Evolutionary conservation across 2,329 filamentous ascomycete genomes (phyloP).

Genomic region (Monosporascus ibericus): DNA sequence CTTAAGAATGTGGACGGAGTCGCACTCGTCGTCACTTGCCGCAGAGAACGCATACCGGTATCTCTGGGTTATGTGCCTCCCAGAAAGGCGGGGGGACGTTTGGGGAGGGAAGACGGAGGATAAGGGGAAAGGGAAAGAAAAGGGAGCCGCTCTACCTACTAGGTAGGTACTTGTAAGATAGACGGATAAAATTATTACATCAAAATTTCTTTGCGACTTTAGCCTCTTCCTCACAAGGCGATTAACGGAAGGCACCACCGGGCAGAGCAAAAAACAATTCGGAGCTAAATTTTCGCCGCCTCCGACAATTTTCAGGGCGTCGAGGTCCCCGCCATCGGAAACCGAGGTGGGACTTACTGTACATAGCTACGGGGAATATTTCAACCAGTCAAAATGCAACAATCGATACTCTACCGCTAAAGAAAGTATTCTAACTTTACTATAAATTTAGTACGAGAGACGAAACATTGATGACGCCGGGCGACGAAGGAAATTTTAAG

Average conservation of each 20-base stretch:
- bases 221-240: background rate
- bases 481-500: too few species aligned
- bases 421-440: too few species aligned
- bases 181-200: too few species aligned
- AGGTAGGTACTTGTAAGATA: too few species aligned
- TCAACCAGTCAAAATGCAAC: too few species aligned
- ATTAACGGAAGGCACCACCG: background rate
- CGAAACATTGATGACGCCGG: too few species aligned
- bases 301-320: slow-evolving; percentile 2
- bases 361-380: too few species aligned
- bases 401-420: too few species aligned
- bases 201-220: background rate
- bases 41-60: slow-evolving; percentile 38
- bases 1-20: slow-evolving; percentile 36
- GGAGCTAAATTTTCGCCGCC: slow-evolving; percentile 4
- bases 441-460: too few species aligned
- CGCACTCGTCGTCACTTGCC: slow-evolving; percentile 35
- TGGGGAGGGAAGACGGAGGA: slow-evolving; percentile 19
- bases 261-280: background rate
- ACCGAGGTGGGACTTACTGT: background rate
- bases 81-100: slow-evolving; percentile 24
- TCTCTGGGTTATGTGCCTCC: slow-evolving; percentile 20
- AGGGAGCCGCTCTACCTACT: too few species aligned
- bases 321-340: background rate
- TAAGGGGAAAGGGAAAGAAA: slow-evolving; percentile 1